These are phyloP conservation scores for Amesomyces nigricolor DNA, from an alignment of 2,329 filamentous ascomycete genomes.

Conservation along the genomic window DNA sequence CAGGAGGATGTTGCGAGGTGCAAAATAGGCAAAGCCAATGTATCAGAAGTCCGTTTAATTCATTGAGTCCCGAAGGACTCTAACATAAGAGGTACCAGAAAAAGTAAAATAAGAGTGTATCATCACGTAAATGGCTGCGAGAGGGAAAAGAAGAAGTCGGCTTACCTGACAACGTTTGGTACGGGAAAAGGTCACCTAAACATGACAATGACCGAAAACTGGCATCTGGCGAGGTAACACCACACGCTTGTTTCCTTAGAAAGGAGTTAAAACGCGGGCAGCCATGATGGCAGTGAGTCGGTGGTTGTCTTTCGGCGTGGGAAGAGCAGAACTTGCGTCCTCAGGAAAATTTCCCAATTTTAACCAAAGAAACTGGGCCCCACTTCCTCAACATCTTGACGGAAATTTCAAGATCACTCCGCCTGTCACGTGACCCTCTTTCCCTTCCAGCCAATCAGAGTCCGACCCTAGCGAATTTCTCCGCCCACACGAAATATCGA, in stretches of 20 bases:
- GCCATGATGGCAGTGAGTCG: not conserved
- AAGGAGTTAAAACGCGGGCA: not conserved
- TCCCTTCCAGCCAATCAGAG: conserved; percentile 19
- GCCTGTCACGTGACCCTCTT: conserved; percentile 3
- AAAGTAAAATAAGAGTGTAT: conserved; percentile 50
- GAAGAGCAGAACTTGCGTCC: not conserved
- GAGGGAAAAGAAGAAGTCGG: conserved; percentile 7
- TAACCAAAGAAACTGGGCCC: not conserved
- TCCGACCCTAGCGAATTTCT: conserved; percentile 39
- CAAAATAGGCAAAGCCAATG: conserved; percentile 1
- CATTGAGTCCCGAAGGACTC: conserved; percentile 60
- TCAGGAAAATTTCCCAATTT: conserved; percentile 8
- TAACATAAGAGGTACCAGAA: conserved; percentile 99
- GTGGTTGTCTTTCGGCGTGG: not conserved
- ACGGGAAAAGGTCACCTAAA: not conserved
- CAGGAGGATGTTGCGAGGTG: not conserved
- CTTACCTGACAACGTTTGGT: conserved; percentile 32
- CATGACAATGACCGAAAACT: not conserved
- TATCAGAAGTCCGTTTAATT: conserved; percentile 84
- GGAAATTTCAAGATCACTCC: not conserved
- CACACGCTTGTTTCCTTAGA: not conserved
- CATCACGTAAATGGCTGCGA: conserved; percentile 55
- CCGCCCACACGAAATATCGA: conserved; percentile 36
- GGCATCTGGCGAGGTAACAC: not conserved
- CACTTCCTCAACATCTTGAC: not conserved